Evolutionary conservation across 1,284 basidiomycete genomes (phyloP).

Genomic region (Exsudoporus floridanus): DNA sequence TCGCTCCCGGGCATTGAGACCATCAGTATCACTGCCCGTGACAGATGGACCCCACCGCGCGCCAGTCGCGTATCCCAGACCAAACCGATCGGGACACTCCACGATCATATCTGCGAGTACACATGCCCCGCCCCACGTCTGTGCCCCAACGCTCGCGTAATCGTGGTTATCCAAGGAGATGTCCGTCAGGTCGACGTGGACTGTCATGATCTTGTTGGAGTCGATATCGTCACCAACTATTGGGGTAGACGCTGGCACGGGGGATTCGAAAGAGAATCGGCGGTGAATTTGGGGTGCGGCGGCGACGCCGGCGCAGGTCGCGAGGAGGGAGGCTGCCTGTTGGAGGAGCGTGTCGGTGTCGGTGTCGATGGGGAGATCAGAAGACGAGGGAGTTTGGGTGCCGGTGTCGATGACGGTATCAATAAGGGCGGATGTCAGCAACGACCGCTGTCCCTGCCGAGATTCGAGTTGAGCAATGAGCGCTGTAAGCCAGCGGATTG

Average conservation of each 20-base stretch:
- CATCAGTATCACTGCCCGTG: not conserved
- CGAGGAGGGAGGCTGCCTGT: slow-evolving; percentile 64
- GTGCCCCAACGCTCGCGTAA: slow-evolving; percentile 77
- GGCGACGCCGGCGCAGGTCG: slow-evolving; percentile 61
- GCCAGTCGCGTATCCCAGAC: slow-evolving; percentile 29
- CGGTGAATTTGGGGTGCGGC: slow-evolving; percentile 48
- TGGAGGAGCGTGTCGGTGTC: slow-evolving; percentile 33
- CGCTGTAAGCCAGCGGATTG: slow-evolving; percentile 68
- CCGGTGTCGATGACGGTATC: not conserved
- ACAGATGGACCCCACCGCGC: not conserved
- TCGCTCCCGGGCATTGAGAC: not conserved
- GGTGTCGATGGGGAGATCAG: not conserved
- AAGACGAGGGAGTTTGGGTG: not conserved
- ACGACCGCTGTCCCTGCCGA: slow-evolving; percentile 1
- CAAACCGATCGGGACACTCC: slow-evolving; percentile 56
- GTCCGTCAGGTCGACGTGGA: slow-evolving; percentile 62
- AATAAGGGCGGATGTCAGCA: slow-evolving; percentile 11
- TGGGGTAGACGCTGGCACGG: not conserved
- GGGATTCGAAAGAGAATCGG: slow-evolving; percentile 39
- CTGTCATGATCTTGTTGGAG: not conserved
- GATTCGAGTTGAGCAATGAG: slow-evolving; percentile 45
- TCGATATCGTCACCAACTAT: not conserved
- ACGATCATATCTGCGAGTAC: slow-evolving; percentile 78
- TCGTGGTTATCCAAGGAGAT: slow-evolving; percentile 74
- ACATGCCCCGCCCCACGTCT: slow-evolving; percentile 89